Evolutionary conservation across 345 rosid genomes (phyloP), one percentile per base, ranked within the genome.

Genomic region (Citrus trifoliata): DNA sequence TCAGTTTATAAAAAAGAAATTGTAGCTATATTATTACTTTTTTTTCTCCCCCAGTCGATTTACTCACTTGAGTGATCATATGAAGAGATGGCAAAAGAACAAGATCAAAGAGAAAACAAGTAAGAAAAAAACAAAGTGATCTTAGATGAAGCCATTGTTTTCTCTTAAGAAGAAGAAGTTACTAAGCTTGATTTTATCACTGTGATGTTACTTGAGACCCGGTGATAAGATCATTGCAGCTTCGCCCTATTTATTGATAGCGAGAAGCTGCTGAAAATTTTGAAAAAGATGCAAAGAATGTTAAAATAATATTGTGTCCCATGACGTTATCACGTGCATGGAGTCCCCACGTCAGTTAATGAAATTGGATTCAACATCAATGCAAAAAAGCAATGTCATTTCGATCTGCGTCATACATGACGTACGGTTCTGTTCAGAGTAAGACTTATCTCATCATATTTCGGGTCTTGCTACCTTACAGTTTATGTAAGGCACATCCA

Each of bases 261-360:
- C 37, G 33, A 22, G 0, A 1, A 10, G 10, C 4, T 4, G 22
- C 7, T 30, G 67, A 30, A 4, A 5, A 14, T 0, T 28, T 28
- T 30, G 19, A 63, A 63, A 28, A 2, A 25, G 16, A 10, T 24
- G 1, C 10, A 9, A 4, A 9, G 10, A 25, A 10, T 4, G 8
- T 37, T 22, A 10, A 35, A 30, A 65, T 65, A 33, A 33, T n/a
- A 32, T 53, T 53, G 5, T 16, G 21, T 7, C 48, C 33, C 66
- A 24, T 59, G 2, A 37, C 0, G 37, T 58, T 33, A n/a, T 73
- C 25, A 59, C 76, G 40, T 38, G 76, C 42, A 2, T 56, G 27
- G 40, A 55, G 63, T 71, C 75, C 75, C 75, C 64, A 71, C 64
- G 1, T 18, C 42, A 71, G 64, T 56, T 7, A 60, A 59, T 73